Evolutionary conservation across 202 grass and related monocot species (phyloP).

Genomic region (Alloteropsis angusta): DNA sequence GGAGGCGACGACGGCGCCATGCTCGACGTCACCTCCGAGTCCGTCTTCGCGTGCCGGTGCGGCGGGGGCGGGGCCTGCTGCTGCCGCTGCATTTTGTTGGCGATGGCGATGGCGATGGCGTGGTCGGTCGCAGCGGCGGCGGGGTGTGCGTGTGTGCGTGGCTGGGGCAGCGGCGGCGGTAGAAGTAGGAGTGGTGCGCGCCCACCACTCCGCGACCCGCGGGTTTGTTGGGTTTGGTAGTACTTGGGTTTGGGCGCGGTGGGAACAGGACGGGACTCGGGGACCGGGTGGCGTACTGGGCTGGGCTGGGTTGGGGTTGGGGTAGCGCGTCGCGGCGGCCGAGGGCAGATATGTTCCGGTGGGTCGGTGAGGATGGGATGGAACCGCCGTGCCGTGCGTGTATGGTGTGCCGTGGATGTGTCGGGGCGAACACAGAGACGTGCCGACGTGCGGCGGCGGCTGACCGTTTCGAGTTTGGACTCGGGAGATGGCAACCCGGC

Average conservation of each 20-base stretch:
- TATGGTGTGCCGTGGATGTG: background rate
- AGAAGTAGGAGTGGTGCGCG: conserved; percentile 16
- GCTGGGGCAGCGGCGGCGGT: background rate
- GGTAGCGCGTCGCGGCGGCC: too few species aligned
- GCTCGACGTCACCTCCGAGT: conserved; percentile 89
- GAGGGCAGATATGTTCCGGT: too few species aligned
- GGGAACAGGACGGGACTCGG: background rate
- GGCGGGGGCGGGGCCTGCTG: background rate
- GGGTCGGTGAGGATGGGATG: background rate
- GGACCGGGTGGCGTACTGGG: too few species aligned
- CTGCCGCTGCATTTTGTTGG: conserved; percentile 14
- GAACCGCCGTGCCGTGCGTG: too few species aligned
- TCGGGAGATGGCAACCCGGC: background rate
- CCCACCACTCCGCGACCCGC: background rate
- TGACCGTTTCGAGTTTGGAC: background rate
- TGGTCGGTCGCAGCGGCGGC: background rate
- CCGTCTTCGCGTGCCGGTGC: conserved; percentile 72
- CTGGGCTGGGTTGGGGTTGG: too few species aligned
- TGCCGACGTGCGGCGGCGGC: background rate
- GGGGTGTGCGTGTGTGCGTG: background rate
- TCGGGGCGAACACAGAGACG: too few species aligned
- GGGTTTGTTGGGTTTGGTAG: background rate
- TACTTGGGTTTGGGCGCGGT: background rate
- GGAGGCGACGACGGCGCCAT: conserved; percentile 50
- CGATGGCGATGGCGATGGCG: too few species aligned